Conservation (phyloP, 2,329 filamentous ascomycete genomes). For the Sclerotinia nivalis region DNA sequence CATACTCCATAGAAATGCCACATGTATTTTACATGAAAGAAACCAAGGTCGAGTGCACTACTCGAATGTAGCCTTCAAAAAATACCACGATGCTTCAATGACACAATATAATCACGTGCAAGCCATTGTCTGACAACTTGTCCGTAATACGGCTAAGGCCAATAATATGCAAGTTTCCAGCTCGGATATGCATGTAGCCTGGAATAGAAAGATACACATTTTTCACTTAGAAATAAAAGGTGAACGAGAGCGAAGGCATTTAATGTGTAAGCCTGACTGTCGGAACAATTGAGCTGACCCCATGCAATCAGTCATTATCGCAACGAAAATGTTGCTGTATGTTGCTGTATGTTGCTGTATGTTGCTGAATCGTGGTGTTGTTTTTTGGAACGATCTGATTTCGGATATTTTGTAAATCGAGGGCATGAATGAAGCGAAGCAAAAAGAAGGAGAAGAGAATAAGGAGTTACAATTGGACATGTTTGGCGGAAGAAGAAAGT, state of each 20-base stretch:
- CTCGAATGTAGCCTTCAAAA: not conserved
- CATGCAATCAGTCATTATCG: not conserved
- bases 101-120: not conserved
- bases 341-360: not conserved
- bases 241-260: not conserved
- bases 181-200: conserved; percentile 19
- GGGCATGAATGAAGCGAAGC: not conserved
- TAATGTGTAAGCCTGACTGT: not conserved
- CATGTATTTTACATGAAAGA: not conserved
- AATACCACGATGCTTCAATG: not conserved
- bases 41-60: not conserved
- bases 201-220: not conserved
- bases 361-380: not conserved
- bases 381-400: not conserved
- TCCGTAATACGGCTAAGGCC: not conserved
- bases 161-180: conserved; percentile 19
- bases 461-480: conserved; percentile 6
- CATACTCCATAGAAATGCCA: no score
- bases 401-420: not conserved
- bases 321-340: conserved; percentile 1
- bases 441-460: conserved; percentile 12
- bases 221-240: not conserved
- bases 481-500: not conserved
- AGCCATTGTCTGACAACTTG: not conserved
- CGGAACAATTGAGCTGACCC: not conserved